Evolutionary conservation across 371 early-diverging fungal species (phyloP).

Genomic region (Thermomucor indicae-seudaticae): DNA sequence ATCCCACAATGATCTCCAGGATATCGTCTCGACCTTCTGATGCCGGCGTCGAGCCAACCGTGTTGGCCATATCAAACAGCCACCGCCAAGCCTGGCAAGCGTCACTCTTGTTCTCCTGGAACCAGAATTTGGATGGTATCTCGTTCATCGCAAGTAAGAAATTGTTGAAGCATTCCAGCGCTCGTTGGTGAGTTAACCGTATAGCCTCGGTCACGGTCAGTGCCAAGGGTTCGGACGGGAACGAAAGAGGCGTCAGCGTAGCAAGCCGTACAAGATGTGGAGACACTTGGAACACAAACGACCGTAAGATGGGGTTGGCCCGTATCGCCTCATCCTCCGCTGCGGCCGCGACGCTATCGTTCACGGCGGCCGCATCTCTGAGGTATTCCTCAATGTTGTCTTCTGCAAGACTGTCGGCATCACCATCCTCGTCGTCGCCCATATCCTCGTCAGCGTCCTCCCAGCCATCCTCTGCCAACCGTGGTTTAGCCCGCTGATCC

Average conservation of each 20-base stretch:
- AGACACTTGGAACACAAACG: slow-evolving; percentile 40
- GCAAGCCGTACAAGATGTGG: slow-evolving; percentile 52
- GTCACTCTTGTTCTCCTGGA: slow-evolving; percentile 48
- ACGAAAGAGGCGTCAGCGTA: slow-evolving; percentile 51
- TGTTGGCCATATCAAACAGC: slow-evolving; percentile 53
- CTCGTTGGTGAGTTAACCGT: slow-evolving; percentile 60
- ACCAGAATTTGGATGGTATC: slow-evolving; percentile 64
- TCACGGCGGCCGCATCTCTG: slow-evolving; percentile 18
- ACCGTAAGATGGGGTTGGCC: slow-evolving; percentile 43
- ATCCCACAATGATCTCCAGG: slow-evolving; percentile 65
- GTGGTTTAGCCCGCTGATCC: not conserved
- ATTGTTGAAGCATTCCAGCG: slow-evolving; percentile 75
- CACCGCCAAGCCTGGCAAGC: slow-evolving; percentile 62
- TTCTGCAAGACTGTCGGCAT: slow-evolving; percentile 44
- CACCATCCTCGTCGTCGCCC: slow-evolving; percentile 50
- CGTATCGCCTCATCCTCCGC: slow-evolving; percentile 20
- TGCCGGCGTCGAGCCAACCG: slow-evolving; percentile 28
- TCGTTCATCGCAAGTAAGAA: slow-evolving; percentile 70
- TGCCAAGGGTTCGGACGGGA: slow-evolving; percentile 35
- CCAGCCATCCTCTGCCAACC: slow-evolving; percentile 39
- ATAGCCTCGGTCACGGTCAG: slow-evolving; percentile 47
- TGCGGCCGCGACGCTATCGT: slow-evolving; percentile 13
- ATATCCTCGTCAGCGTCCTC: slow-evolving; percentile 52
- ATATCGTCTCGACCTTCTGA: slow-evolving; percentile 39
- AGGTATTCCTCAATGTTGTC: slow-evolving; percentile 46